Evolutionary conservation across 2,329 filamentous ascomycete genomes (phyloP).

Genomic region (Fusarium hainanense): DNA sequence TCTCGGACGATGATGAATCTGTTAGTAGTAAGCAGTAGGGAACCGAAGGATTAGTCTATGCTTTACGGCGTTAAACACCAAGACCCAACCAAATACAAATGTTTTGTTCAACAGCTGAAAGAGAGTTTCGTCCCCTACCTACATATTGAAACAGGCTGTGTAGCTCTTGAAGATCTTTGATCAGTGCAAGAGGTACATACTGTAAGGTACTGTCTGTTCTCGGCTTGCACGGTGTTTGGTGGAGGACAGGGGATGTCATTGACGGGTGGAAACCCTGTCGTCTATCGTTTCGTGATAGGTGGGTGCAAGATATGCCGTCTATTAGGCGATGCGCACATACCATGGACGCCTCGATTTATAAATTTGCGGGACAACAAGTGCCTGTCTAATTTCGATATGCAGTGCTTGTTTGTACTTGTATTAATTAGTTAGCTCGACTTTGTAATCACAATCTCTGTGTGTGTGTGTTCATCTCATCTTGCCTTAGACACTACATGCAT

Average conservation of each 20-base stretch:
- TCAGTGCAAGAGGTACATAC: not conserved
- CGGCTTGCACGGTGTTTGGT: constrained; percentile 35
- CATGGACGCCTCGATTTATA: constrained; percentile 31
- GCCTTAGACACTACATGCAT: not conserved
- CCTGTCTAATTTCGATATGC: constrained; percentile 37
- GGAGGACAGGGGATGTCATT: constrained; percentile 19
- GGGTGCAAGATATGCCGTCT: constrained; percentile 47
- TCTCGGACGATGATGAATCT: not conserved
- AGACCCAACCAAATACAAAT: constrained; percentile 23
- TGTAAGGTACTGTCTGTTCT: not conserved
- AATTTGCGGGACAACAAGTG: constrained; percentile 33
- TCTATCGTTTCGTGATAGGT: constrained; percentile 42
- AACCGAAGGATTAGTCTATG: not conserved
- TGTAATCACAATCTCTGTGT: not conserved
- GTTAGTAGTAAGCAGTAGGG: not conserved
- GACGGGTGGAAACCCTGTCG: constrained; percentile 27
- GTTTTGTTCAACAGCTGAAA: constrained; percentile 47
- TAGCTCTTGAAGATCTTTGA: not conserved
- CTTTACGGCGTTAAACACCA: not conserved
- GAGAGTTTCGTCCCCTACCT: constrained; percentile 37
- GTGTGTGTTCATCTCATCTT: constrained; percentile 2
- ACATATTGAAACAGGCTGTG: not conserved
- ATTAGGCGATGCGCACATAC: constrained; percentile 34
- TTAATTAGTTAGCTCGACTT: constrained; percentile 15
- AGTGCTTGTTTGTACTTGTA: constrained; percentile 24